Percentiles rank a stretch among this genome's conserved stretches.
phyloP scores from a whole-genome alignment of 306 rosid species.

The Dalbergia cochinchinensis region DNA sequence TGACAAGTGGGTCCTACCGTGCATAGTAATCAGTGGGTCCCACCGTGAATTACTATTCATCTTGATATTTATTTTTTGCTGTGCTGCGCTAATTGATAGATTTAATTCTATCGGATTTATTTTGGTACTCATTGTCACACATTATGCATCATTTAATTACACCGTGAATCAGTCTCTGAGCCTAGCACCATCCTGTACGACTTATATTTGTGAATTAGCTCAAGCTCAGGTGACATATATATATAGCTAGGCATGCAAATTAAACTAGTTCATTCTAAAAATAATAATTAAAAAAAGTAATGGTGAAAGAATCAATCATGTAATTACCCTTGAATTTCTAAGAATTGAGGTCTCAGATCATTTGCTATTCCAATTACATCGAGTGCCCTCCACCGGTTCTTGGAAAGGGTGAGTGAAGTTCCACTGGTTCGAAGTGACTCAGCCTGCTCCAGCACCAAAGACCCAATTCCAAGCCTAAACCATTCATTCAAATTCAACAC shows the following conservation, averaged over 20 bases:
- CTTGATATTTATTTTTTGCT: no score
- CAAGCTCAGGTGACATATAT: constrained; percentile 46
- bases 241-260: not conserved
- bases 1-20: no score
- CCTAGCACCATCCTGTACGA: constrained; percentile 89
- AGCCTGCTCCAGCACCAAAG: constrained; percentile 52
- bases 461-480: constrained; percentile 76
- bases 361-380: constrained; percentile 90
- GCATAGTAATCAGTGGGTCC: no score
- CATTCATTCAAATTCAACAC: not conserved
- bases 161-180: no score
- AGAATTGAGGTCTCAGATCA: constrained; percentile 75
- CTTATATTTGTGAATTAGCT: constrained; percentile 65
- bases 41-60: no score
- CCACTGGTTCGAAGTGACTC: constrained; percentile 66
- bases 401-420: constrained; percentile 89
- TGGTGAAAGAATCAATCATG: not conserved
- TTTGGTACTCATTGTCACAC: no score
- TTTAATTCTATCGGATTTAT: no score
- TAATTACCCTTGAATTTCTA: constrained; percentile 82
- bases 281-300: no score
- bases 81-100: no score
- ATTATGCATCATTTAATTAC: no score
- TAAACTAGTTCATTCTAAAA: no score
- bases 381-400: constrained; percentile 88